Evolutionary conservation across 108 stramenopile genomes (phyloP).

Genomic region (Nannochloropsis salina): DNA sequence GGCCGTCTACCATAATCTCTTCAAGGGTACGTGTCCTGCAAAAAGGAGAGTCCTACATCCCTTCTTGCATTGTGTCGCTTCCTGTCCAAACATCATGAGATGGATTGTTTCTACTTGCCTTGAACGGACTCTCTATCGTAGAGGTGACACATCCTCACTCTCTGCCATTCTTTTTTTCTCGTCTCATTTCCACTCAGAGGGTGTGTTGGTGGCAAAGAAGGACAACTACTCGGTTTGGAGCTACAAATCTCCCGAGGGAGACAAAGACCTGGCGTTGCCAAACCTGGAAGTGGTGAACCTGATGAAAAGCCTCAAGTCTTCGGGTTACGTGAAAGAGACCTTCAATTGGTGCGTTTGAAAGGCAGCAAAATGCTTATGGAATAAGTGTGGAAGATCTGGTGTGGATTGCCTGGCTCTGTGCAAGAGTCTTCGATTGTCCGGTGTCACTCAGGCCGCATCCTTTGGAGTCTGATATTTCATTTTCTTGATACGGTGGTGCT

Average conservation of each 20-base stretch:
- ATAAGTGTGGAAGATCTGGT: too few relatives aligned
- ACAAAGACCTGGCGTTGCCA: constrained; percentile 40
- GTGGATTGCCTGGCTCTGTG: too few relatives aligned
- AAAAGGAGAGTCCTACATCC: constrained; percentile 8
- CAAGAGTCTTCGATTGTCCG: background rate
- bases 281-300: constrained; percentile 69
- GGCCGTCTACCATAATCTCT: constrained; percentile 94
- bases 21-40: constrained; percentile 59
- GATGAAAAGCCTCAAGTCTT: constrained; percentile 83
- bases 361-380: background rate
- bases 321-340: constrained; percentile 74
- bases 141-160: background rate
- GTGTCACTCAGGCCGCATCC: background rate
- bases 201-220: constrained; percentile 93
- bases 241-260: background rate
- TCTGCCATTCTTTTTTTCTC: background rate
- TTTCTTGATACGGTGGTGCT: background rate
- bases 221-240: constrained; percentile 66
- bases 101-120: background rate
- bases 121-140: background rate
- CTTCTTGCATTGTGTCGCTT: background rate
- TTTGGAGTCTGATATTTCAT: background rate
- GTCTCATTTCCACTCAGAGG: constrained; percentile 43
- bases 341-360: constrained; percentile 67
- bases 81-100: background rate